Base-by-base conservation (phyloP, 345 rosid genomes). In the Gossypium sturtianum region DNA sequence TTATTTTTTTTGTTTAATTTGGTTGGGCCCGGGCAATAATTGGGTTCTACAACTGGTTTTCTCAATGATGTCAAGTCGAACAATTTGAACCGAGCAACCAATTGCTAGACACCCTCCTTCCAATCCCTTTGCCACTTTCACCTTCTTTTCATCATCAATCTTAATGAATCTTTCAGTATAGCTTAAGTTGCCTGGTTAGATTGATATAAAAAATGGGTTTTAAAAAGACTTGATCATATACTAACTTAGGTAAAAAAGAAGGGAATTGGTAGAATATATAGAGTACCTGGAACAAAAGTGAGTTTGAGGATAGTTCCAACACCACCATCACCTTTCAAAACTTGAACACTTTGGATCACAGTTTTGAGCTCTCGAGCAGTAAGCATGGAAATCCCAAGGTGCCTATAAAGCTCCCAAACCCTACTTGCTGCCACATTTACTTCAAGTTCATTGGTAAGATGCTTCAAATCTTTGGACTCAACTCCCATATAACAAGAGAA, bases 231-330 rank as follows among this genome's bases (percentile, higher is more conserved):
- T 52, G 56, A 16, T 34, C 41, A 34, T 34, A 34, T 5, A 34
- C 41, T 34, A 34, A 34, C 41, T 34, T 34, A 0, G 41, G 41
- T 6, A 34, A 34, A 34, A 34, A 34, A 34, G 41, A 4, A 34
- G 41, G 41, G 41, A 34, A 34, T 34, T 34, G 41, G 41, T 4
- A 34, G 41, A 34, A 29, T 29, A 29, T 29, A 34, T 34, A 34
- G n/a, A 56, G 27, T 63, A 66, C 71, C 71, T 66, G 56, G 71
- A 66, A 47, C 71, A 13, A 66, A 66, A 12, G 56, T 66, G 38
- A 66, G 38, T 47, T 47, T 47, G 71, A 66, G 34, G 0, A 12
- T 27, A 0, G 71, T 66, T 8, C 71, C 54, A 22, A 47, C 38
- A 1, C 56, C 56, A 13, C 71, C 71, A 66, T 66, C 56, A 47